Percentiles rank a stretch among this genome's conserved stretches.
These are phyloP conservation scores for Acephala macrosclerotiorum DNA, from an alignment of 2,329 filamentous ascomycete species.

Conservation along the genomic window DNA sequence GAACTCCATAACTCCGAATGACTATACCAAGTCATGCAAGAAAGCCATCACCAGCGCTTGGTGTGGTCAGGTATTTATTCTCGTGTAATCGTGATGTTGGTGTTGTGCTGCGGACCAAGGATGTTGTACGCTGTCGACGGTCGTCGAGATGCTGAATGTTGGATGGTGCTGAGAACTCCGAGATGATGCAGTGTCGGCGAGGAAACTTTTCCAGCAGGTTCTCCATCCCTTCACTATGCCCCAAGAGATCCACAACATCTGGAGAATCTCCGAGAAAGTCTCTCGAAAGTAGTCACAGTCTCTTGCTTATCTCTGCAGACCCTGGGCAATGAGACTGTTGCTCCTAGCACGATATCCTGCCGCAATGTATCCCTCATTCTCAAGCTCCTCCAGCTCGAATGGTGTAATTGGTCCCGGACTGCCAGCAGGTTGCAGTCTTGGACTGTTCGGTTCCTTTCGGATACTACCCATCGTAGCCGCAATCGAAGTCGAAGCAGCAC, in stretches of 20 bases:
- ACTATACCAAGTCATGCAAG: slow-evolving; percentile 6
- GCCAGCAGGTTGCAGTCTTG: slow-evolving; percentile 59
- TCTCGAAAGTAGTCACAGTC: background rate
- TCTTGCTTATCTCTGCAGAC: slow-evolving; percentile 9
- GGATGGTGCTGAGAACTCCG: background rate
- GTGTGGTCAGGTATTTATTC: slow-evolving; percentile 17
- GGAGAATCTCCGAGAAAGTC: background rate
- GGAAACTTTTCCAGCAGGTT: background rate
- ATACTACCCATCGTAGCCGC: slow-evolving; percentile 36
- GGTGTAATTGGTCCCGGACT: slow-evolving; percentile 69
- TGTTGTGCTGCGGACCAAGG: background rate
- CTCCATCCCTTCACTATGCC: background rate
- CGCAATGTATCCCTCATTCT: slow-evolving; percentile 36
- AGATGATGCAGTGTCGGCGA: background rate
- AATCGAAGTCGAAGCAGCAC: slow-evolving; percentile 48
- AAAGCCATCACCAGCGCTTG: slow-evolving; percentile 31
- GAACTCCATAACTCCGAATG: slow-evolving; percentile 12
- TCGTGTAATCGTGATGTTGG: background rate
- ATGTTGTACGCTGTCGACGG: background rate
- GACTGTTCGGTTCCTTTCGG: slow-evolving; percentile 52
- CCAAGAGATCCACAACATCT: background rate
- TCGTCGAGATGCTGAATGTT: background rate
- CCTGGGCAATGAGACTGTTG: slow-evolving; percentile 10
- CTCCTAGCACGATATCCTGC: slow-evolving; percentile 30
- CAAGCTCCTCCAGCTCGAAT: slow-evolving; percentile 58